These are phyloP conservation scores for Citrullus amarus DNA, from an alignment of 306 rosid genomes.

Conservation along the genomic window DNA sequence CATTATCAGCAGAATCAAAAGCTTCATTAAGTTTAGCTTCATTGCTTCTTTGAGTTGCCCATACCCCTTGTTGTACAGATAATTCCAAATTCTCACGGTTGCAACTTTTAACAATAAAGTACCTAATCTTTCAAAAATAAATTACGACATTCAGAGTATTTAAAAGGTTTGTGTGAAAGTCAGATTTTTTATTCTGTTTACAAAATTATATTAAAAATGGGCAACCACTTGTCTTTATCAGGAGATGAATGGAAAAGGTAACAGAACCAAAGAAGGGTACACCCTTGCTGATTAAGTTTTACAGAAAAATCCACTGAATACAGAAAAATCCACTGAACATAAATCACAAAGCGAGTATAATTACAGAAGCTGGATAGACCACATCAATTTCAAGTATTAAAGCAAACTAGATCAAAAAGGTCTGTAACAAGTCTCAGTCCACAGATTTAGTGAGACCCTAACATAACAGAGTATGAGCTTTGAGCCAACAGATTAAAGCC, in stretches of 20 bases:
- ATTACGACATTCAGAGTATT: slow-evolving; percentile 20
- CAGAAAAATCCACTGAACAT: background rate
- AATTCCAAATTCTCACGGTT: slow-evolving; percentile 98
- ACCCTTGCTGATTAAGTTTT: background rate
- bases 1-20: slow-evolving; percentile 88
- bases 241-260: background rate
- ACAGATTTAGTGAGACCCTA: background rate
- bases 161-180: background rate
- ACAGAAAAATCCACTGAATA: background rate
- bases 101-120: slow-evolving; percentile 99
- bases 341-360: background rate
- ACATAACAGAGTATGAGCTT: background rate
- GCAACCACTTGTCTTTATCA: background rate
- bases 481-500: background rate
- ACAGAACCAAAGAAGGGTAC: background rate
- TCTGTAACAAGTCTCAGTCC: background rate
- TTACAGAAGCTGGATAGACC: background rate
- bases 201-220: background rate
- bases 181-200: background rate
- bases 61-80: slow-evolving; percentile 98
- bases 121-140: slow-evolving; percentile 53
- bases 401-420: background rate
- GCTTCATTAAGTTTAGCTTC: slow-evolving; percentile 98
- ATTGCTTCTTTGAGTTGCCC: slow-evolving; percentile 99
- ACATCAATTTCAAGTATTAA: background rate